phyloP scores from a whole-genome alignment of 2,329 filamentous ascomycete species.

The Diaporthe longicolla region DNA sequence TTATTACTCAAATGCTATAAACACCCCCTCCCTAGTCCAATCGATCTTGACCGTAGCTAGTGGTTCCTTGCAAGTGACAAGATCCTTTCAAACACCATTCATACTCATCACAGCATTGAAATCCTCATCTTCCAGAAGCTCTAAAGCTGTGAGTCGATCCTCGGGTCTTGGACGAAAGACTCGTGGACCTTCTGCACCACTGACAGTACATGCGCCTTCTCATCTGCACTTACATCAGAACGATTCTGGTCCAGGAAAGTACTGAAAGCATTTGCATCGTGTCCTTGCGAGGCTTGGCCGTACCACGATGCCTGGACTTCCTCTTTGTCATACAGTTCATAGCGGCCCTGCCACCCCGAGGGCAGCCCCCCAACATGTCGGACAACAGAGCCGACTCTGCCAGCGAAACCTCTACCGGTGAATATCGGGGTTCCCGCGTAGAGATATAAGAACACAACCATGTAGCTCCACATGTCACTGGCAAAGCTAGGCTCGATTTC shows the following conservation, averaged over 20 bases:
- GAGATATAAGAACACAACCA: neutral
- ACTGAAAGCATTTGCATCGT: neutral
- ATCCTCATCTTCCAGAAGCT: constrained; percentile 8
- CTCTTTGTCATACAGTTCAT: neutral
- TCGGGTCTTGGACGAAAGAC: neutral
- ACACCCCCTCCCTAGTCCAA: too few relatives aligned
- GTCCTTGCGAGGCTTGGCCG: neutral
- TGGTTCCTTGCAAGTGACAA: too few relatives aligned
- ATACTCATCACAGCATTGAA: constrained; percentile 6
- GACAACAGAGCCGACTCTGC: neutral
- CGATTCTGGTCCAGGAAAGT: constrained; percentile 1
- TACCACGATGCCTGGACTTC: neutral
- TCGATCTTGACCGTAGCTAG: too few relatives aligned
- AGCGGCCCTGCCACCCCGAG: neutral
- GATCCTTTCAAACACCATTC: neutral
- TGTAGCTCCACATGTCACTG: constrained; percentile 16
- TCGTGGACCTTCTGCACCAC: neutral
- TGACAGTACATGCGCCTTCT: constrained; percentile 18
- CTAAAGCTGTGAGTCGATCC: neutral
- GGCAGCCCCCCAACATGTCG: neutral
- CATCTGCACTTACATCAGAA: neutral
- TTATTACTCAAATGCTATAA: too few relatives aligned
- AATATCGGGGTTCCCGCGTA: neutral
- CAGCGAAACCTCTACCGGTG: neutral
- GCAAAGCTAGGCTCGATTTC: constrained; percentile 16